Base-by-base conservation (phyloP, 306 rosid species). In the Lablab purpureus region DNA sequence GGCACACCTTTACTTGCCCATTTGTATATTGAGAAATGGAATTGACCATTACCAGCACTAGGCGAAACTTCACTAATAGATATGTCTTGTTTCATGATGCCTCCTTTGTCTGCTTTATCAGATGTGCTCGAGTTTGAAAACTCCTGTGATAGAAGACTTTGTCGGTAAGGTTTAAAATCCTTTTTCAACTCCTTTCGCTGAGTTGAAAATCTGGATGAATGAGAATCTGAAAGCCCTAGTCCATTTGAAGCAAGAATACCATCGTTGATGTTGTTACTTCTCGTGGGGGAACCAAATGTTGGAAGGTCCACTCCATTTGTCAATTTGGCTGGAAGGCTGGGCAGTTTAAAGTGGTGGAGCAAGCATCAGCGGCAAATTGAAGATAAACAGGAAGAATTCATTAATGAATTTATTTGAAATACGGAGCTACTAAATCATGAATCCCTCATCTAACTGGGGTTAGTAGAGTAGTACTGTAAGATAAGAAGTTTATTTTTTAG, bases 1-100 rank as follows among this genome's bases (percentile, higher is more conserved):
- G 96, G 93, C 67, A 88, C 87, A 71, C 91, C 97, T 86, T 93
- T 91, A 88, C 93, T 84, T 55, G 93, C 98, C 99, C 99, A 96
- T 84, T 86, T 96, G 77, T 96, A 93, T 75, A 96, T 96, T 15
- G 99, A 96, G 77, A 96, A 96, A 88, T 96, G 99, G 75, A 96
- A 96, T 14, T 79, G 86, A 36, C 86, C 80, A 56, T 81, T 74
- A 34, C 27, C 52, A 54, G 58, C 41, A 77, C 55, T 47, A 7
- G 82, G 76, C 4, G 85, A 77, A 79, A 79, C 87, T 63, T 86
- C 86, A 12, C 80, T 37, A 51, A 78, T 58, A 75, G 86, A 79
- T 17, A 66, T 65, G 43, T 80, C 81, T 45, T 84, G 80, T 56
- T 85, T 81, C 82, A 70, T 77, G 64, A 71, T 85, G 74, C 62